Conservation (phyloP, 768 basidiomycete species). For the Cubamyces sp. region DNA sequence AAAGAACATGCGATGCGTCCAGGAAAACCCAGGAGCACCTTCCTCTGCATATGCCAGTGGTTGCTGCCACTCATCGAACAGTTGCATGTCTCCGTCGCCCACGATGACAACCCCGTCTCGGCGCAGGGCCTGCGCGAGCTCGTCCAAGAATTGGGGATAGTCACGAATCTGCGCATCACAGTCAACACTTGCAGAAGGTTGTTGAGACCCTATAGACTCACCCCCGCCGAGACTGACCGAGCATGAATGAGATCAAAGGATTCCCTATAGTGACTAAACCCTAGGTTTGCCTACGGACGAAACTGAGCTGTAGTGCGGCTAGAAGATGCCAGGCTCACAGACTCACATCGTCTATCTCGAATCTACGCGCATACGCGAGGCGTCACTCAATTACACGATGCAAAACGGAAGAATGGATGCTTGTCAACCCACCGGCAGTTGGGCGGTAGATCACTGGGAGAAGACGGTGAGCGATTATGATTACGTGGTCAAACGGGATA, state of each 20-base stretch:
- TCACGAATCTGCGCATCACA: constrained; percentile 35
- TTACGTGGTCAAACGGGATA: neutral
- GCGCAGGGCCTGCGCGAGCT: constrained; percentile 33
- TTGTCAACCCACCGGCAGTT: constrained; percentile 36
- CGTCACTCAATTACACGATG: neutral
- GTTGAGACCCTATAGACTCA: constrained; percentile 19
- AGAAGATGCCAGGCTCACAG: neutral
- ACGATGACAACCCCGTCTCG: constrained; percentile 38
- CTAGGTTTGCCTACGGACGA: constrained; percentile 36
- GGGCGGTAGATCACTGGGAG: constrained; percentile 30
- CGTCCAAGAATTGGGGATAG: constrained; percentile 33
- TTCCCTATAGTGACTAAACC: constrained; percentile 37
- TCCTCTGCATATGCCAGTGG: constrained; percentile 32
- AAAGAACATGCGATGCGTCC: constrained; percentile 37
- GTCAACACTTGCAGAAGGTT: neutral
- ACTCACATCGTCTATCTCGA: constrained; percentile 42
- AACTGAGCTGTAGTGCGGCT: constrained; percentile 1
- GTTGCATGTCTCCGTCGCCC: constrained; percentile 39
- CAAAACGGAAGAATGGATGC: neutral
- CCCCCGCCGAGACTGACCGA: constrained; percentile 36
- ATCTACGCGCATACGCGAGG: constrained; percentile 23
- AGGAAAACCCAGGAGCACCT: constrained; percentile 30
- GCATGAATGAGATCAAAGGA: constrained; percentile 39
- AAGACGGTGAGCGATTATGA: neutral
- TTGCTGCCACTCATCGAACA: constrained; percentile 36